Conservation (phyloP, 1,139 yeast species). For the Geotrichum bryndzae region DNA sequence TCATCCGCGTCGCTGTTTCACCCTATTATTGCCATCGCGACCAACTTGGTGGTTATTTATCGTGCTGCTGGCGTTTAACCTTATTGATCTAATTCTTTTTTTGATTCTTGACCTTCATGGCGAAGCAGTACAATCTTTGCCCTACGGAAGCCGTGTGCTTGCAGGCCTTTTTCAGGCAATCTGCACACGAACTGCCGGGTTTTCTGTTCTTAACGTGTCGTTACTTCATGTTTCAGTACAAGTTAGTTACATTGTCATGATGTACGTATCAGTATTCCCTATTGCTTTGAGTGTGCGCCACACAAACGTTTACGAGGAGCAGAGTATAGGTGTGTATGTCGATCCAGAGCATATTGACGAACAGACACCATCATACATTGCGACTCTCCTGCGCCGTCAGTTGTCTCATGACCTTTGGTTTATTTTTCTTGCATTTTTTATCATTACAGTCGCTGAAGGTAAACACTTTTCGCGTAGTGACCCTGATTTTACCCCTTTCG, state of each 20-base stretch:
- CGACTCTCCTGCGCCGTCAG: constrained; percentile 78
- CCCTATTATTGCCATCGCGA: constrained; percentile 78
- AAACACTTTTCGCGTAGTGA: constrained; percentile 43
- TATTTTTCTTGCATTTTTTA: constrained; percentile 74
- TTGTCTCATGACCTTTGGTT: constrained; percentile 94
- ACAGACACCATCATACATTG: constrained; percentile 26
- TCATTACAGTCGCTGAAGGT: constrained; percentile 83
- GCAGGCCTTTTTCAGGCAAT: constrained; percentile 87
- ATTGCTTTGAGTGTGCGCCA: constrained; percentile 92
- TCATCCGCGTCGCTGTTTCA: constrained; percentile 95
- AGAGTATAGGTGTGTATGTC: constrained; percentile 80
- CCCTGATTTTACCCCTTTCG: constrained; percentile 55
- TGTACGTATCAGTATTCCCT: constrained; percentile 95
- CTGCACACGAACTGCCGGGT: constrained; percentile 90
- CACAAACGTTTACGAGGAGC: constrained; percentile 96
- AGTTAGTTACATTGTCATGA: constrained; percentile 90
- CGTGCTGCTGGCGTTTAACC: constrained; percentile 67
- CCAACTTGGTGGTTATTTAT: constrained; percentile 93
- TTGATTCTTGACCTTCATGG: constrained; percentile 67
- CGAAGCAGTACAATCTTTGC: constrained; percentile 40
- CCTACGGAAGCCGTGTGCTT: constrained; percentile 64
- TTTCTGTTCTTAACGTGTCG: constrained; percentile 63
- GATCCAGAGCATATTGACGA: neutral
- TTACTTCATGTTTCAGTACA: constrained; percentile 82
- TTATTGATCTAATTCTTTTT: constrained; percentile 73